Evolutionary conservation across 2,329 filamentous ascomycete genomes (phyloP), one percentile per base, ranked within the genome.

Genomic region (Sclerotinia subarctica): DNA sequence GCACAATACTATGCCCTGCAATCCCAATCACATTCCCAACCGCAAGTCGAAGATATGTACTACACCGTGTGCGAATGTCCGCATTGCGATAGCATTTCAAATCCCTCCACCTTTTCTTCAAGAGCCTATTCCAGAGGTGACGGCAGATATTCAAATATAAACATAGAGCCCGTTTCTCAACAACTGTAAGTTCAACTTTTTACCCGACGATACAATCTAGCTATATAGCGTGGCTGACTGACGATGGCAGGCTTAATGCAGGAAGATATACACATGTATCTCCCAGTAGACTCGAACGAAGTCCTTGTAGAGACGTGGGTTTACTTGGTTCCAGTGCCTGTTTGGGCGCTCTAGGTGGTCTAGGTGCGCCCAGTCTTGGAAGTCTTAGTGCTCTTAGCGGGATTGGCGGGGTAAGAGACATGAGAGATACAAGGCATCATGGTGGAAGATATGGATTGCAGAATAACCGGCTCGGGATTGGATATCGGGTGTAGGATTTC

Each of bases 31-130:
- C n/a, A 62, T 26, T 21, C 46, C 19, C 59, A 62, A 21, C 24
- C 59, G 5, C 59, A 63, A 35, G 24, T 54, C 5, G 47, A 52
- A 44, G 65, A 67, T 47, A 54, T 51, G 19, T 67, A 62, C 47
- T 21, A 24, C 21, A 63, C 47, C 24, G 62, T 38, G 17, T 67
- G 65, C 47, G 65, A 67, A 60, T 67, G 65, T 21, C 65, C 65
- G 32, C 65, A 67, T 62, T 67, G 65, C n/a, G 65, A 67, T 11
- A 38, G 46, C 13, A 32, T 10, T 26, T 51, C 24, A 1, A 51
- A 63, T 24, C 35, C 46, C 8, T 38, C 32, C 13, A 7, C 32
- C 8, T 24, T 19, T 42, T 51, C 29, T 15, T 10, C 32, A 8
- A 38, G 46, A 42, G 32, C 11, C 2, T 51, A 51, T 38, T n/a